A percentile compares a stretch with the other conserved stretches of the same genome.
These are phyloP conservation scores for Ogataea hybrid DNA, from an alignment of 1,139 yeast species.

Conservation along the genomic window DNA sequence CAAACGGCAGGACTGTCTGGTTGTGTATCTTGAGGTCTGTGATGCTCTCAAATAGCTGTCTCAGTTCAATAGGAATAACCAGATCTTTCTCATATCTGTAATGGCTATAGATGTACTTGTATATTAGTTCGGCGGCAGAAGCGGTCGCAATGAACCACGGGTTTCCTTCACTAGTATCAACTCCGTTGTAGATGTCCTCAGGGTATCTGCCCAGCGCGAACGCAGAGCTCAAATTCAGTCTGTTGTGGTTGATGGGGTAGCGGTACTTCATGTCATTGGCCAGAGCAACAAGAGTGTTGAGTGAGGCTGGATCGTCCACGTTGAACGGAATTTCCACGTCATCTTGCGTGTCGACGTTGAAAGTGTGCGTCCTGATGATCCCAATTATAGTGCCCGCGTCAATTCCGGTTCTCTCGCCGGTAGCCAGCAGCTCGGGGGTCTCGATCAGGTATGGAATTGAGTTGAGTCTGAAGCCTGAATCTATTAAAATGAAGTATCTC, in stretches of 20 bases:
- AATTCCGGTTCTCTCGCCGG: conserved; percentile 57
- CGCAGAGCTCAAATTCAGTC: conserved; percentile 46
- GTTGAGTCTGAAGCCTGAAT: conserved; percentile 45
- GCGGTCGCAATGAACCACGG: conserved; percentile 95
- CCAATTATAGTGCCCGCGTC: conserved; percentile 81
- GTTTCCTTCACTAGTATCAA: conserved; percentile 72
- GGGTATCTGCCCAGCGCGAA: conserved; percentile 91
- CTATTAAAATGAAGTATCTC: conserved; percentile 39
- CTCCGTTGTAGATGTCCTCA: conserved; percentile 88
- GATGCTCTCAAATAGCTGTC: conserved; percentile 21
- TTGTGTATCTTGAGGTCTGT: conserved; percentile 17
- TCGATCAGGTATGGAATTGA: conserved; percentile 60
- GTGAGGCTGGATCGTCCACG: conserved; percentile 50
- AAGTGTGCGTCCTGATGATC: conserved; percentile 60
- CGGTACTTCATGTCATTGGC: conserved; percentile 66
- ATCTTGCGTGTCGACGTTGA: conserved; percentile 31
- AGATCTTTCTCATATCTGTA: conserved; percentile 34
- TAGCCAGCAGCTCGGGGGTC: conserved; percentile 49
- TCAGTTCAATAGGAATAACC: conserved; percentile 31
- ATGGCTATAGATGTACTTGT: conserved; percentile 37
- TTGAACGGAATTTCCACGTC: conserved; percentile 52
- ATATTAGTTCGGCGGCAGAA: conserved; percentile 65
- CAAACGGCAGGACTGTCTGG: conserved; percentile 39
- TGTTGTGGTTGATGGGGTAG: conserved; percentile 68
- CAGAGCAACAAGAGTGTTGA: conserved; percentile 58